Percentiles rank a stretch among this genome's conserved stretches.
These are phyloP conservation scores for Papiliotrema nemorosa DNA, from an alignment of 1,284 basidiomycete genomes.

Conservation along the genomic window DNA sequence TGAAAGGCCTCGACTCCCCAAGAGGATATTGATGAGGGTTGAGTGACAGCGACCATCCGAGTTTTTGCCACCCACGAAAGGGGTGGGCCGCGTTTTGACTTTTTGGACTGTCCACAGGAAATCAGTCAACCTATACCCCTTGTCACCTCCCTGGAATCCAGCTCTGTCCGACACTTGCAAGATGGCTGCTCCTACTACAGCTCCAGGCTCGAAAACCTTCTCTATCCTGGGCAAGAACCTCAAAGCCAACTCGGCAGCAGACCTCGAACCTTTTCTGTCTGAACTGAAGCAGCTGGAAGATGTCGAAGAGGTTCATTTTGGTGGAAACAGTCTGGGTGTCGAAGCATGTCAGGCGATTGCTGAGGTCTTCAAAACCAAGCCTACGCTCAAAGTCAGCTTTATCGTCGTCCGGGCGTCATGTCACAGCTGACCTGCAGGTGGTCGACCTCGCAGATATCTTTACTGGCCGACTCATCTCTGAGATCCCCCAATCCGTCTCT, in stretches of 20 bases:
- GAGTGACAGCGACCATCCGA: too few relatives aligned
- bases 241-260: constrained; percentile 74
- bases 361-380: constrained; percentile 69
- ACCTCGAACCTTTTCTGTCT: constrained; percentile 74
- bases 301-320: constrained; percentile 85
- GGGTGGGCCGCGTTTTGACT: neutral
- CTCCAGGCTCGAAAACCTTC: constrained; percentile 38
- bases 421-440: constrained; percentile 55
- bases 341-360: constrained; percentile 85
- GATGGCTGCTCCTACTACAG: constrained; percentile 7
- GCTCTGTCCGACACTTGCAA: neutral
- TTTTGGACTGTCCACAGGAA: neutral
- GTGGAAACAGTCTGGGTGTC: constrained; percentile 94
- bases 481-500: constrained; percentile 86
- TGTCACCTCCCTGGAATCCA: neutral
- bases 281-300: constrained; percentile 59
- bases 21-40: too few relatives aligned
- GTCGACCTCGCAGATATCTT: constrained; percentile 98
- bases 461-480: constrained; percentile 90
- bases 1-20: too few relatives aligned
- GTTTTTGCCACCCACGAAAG: too few relatives aligned
- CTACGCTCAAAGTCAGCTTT: constrained; percentile 63
- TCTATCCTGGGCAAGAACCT: constrained; percentile 71
- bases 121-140: neutral
- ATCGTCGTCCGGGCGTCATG: neutral